Conservation (phyloP, 148 eudicot species). For the Rhododendron kiyosumense region DNA sequence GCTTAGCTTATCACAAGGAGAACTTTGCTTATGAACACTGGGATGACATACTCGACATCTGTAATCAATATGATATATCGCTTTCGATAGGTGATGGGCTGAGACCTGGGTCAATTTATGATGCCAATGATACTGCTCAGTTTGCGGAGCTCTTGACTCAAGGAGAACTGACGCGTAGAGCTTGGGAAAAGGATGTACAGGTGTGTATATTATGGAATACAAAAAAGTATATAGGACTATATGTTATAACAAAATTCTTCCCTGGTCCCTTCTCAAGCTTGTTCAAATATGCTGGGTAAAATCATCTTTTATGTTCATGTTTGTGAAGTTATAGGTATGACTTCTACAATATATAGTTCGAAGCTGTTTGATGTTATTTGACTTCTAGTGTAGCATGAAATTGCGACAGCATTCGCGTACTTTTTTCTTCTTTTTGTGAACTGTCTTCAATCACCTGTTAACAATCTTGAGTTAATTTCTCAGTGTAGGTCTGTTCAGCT, state of each 20-base stretch:
- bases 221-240: neutral
- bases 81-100: constrained; percentile 96
- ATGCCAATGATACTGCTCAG: constrained; percentile 97
- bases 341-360: neutral
- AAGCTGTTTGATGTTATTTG: neutral
- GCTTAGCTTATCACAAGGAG: constrained; percentile 91
- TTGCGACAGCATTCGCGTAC: neutral
- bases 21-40: constrained; percentile 99
- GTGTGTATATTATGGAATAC: constrained; percentile 25
- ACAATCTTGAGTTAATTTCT: neutral
- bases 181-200: constrained; percentile 99
- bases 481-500: neutral
- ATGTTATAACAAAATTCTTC: neutral
- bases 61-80: constrained; percentile 91
- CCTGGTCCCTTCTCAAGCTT: neutral
- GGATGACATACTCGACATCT: constrained; percentile 96
- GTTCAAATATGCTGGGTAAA: neutral
- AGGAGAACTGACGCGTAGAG: constrained; percentile 91
- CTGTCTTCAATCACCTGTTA: neutral
- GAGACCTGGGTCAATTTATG: constrained; percentile 95
- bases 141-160: constrained; percentile 97
- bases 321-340: neutral
- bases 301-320: neutral
- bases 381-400: neutral
- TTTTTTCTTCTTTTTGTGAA: neutral